A percentile compares a stretch with the other conserved stretches of the same genome.
These are phyloP conservation scores for Sambucus nigra DNA, from an alignment of 129 eudicot species.

Conservation along the genomic window DNA sequence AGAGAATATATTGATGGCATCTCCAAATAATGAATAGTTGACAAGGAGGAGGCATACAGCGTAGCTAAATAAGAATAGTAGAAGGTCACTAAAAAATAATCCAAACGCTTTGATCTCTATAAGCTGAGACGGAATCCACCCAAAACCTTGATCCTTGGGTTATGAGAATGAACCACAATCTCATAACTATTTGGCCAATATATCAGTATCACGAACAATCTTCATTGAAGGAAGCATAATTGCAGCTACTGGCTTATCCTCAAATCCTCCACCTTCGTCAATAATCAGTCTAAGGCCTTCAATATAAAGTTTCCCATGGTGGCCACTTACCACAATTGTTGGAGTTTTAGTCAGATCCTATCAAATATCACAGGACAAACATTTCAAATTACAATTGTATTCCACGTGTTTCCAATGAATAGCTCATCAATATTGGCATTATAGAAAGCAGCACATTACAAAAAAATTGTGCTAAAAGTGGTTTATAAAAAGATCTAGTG, in stretches of 20 bases:
- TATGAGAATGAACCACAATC: neutral
- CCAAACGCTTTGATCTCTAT: neutral
- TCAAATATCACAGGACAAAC: neutral
- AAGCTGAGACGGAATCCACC: too few relatives aligned
- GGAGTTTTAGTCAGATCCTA: constrained; percentile 43
- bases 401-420: neutral
- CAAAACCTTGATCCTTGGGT: neutral
- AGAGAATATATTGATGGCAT: too few relatives aligned
- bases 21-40: too few relatives aligned
- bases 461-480: neutral
- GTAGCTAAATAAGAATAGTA: neutral
- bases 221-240: constrained; percentile 63
- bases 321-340: constrained; percentile 77
- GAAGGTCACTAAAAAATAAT: neutral
- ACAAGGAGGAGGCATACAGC: neutral
- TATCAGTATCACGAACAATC: constrained; percentile 72
- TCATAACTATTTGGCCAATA: constrained; percentile 8
- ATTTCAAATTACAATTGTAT: neutral
- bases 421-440: neutral
- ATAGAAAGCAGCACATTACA: too few relatives aligned
- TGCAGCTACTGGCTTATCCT: constrained; percentile 67
- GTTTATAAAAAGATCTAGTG: neutral
- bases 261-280: constrained; percentile 69
- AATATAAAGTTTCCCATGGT: constrained; percentile 78
- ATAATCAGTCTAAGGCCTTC: constrained; percentile 73